Evolutionary conservation across 805 yeast species (phyloP), one percentile per base, ranked within the genome.

Genomic region (Candida anglica): DNA sequence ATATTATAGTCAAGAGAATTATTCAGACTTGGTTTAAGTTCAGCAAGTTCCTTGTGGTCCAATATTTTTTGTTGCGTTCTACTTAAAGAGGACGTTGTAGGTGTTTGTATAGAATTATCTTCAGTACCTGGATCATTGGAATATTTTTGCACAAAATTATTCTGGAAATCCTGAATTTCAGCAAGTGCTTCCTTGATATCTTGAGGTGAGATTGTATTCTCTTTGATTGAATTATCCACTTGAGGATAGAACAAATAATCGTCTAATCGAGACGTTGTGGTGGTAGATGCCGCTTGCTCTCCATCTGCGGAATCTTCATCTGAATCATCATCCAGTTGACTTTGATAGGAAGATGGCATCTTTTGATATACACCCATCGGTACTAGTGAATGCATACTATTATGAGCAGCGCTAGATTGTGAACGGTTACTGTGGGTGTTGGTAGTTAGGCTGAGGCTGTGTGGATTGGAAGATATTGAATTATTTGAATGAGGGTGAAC

Each of bases 1-100:
- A 51, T 47, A 17, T 47, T 42, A 37, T 56, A 52, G 20, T 46
- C 48, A 13, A 29, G 9, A 10, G 46, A 13, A 17, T 13, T 21
- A 22, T n/a, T 15, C 20, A 21, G 17, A 11, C 6, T 18, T 20
- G 15, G 35, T 21, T 22, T 23, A 19, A 13, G 11, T 17, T 16
- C 17, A 13, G 13, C 31, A 2, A 63, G 45, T 19, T 60, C 58
- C 28, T 50, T 54, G 42, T 60, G 57, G 33, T 63, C 69, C 20
- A 63, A 42, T 8, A 58, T 31, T 34, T 57, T 62, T 34, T 56
- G 59, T 43, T 65, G 67, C 4, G 60, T 55, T 23, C 72, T 42
- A 30, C 55, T 54, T 6, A 40, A 20, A 21, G 35, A 26, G 15
- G 17, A 15, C 28, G 23, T 15, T 7, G 15, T 14, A 21, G 9